phyloP scores from a whole-genome alignment of 768 basidiomycete species.

The Clitopilus passeckerianus region DNA sequence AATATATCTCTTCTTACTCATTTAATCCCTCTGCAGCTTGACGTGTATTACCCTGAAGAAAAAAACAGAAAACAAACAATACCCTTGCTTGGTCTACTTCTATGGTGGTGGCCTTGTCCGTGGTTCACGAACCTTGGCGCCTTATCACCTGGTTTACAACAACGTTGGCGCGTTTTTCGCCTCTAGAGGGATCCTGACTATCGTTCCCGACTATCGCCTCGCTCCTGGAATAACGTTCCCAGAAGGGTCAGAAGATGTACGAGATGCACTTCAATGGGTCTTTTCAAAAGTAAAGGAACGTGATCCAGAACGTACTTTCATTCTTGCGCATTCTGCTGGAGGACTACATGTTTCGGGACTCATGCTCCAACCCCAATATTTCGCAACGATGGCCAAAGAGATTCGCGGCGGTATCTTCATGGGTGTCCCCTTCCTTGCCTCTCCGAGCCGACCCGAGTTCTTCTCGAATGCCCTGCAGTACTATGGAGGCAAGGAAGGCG shows the following conservation, averaged over 20 bases:
- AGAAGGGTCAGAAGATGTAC: conserved; percentile 19
- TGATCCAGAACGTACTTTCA: conserved; percentile 7
- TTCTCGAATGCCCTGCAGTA: conserved; percentile 13
- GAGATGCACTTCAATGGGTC: conserved; percentile 16
- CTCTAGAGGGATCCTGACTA: conserved; percentile 17
- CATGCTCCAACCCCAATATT: conserved; percentile 1
- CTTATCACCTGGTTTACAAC: conserved; percentile 17
- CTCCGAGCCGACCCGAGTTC: conserved; percentile 6
- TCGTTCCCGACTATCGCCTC: conserved; percentile 21
- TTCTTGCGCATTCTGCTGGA: conserved; percentile 22
- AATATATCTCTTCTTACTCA: too few species aligned
- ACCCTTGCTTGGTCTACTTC: conserved; percentile 18
- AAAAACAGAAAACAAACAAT: neutral
- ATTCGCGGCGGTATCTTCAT: conserved; percentile 14
- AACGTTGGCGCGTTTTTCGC: conserved; percentile 23
- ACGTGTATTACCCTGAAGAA: conserved; percentile 16
- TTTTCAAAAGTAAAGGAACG: conserved; percentile 6
- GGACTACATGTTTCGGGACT: conserved; percentile 16
- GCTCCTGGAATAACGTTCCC: conserved; percentile 17
- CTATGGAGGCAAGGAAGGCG: conserved; percentile 14
- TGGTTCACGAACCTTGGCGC: conserved; percentile 14
- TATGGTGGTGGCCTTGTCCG: conserved; percentile 18
- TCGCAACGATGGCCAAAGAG: conserved; percentile 9
- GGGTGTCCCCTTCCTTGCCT: conserved; percentile 14
- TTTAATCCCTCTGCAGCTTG: conserved; percentile 10